Conservation (phyloP, 257 asterid genomes). For the Solanum sparsipilum region DNA sequence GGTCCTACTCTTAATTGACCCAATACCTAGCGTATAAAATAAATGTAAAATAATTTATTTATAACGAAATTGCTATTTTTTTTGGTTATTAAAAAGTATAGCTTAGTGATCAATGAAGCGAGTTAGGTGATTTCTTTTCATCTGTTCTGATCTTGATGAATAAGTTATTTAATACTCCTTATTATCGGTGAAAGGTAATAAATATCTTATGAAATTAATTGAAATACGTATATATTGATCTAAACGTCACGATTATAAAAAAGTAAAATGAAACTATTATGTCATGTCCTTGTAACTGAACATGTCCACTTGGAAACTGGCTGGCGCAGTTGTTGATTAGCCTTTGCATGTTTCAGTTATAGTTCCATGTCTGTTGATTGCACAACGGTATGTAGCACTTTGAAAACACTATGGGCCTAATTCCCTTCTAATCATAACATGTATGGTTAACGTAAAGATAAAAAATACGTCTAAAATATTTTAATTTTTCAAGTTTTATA, state of each 20-base stretch:
- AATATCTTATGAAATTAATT: too few species aligned
- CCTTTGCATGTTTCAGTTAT: background rate
- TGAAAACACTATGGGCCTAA: background rate
- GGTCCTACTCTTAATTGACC: background rate
- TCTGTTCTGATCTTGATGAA: too few species aligned
- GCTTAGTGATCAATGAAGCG: background rate
- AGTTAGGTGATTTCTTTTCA: too few species aligned
- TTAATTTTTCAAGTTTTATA: too few species aligned
- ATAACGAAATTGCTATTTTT: too few species aligned
- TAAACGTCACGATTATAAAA: too few species aligned
- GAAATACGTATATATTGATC: too few species aligned
- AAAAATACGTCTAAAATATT: too few species aligned
- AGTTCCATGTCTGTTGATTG: background rate
- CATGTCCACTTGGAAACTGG: background rate
- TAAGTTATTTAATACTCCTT: too few species aligned
- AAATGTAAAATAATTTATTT: background rate
- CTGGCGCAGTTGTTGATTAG: background rate
- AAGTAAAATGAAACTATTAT: background rate
- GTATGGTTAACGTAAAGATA: background rate
- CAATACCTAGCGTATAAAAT: background rate
- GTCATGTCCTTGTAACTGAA: background rate
- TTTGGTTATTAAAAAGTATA: accelerated
- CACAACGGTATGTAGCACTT: background rate
- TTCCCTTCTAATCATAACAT: background rate
- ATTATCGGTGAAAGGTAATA: background rate